Evolutionary conservation across 306 rosid genomes (phyloP), one percentile per base, ranked within the genome.

Genomic region (Prinsepia uniflora): DNA sequence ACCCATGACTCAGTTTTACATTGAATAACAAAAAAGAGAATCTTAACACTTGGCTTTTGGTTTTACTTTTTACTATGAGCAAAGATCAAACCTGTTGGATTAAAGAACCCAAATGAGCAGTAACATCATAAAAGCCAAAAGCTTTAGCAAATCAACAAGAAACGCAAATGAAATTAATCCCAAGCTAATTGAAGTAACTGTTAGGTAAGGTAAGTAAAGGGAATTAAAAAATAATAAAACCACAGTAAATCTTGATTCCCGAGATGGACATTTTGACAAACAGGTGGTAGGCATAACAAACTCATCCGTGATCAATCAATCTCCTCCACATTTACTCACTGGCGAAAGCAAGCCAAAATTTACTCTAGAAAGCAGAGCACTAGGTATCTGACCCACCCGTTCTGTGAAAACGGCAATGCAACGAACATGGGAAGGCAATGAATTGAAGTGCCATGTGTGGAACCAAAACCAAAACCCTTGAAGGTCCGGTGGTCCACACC

Each of bases 381-480:
- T 20, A 9, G 0, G 11, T 60, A 18, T 64, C 42, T 13, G 63
- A 11, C 22, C 15, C 10, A 22, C 4, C 40, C 9, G 20, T 19
- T 18, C 58, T 17, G 73, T 57, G 80, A 85, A 82, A 79, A 64
- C 40, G 69, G 63, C 82, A 68, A 30, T 24, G 2, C 17, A 43
- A 36, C 50, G 41, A 24, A 50, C 65, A 76, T 14, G 19, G 45
- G 15, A 49, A 7, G 55, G 18, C 55, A 11, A 12, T 10, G 15
- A 46, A 46, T 4, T 46, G 0, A 46, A 12, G 11, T 12, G 6
- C 52, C 67, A 60, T 58, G 46, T 58, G 46, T 30, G 8, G 4
- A 30, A 30, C n/a, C 15, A 9, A 44, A 65, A 9, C 14, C 34
- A n/a, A 63, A 72, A 45, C 9, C 20, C 61, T 52, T 18, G 2